Base-by-base conservation (phyloP, 208 protist genomes). In the Angomonas deanei region DNA sequence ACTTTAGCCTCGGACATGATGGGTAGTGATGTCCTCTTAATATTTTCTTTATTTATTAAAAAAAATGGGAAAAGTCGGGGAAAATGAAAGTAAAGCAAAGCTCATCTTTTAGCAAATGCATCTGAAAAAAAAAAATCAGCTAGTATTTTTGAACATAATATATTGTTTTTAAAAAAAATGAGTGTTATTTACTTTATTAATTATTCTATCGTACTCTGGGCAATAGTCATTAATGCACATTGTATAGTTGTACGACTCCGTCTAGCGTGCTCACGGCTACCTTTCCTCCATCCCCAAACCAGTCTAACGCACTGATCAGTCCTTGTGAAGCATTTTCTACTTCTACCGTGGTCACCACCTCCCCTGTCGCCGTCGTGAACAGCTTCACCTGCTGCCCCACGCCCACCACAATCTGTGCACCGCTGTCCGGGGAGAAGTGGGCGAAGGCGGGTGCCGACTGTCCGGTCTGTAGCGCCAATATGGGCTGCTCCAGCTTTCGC, bases 401-500 rank as follows among this genome's bases (percentile, higher is more conserved):
- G 0, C 76, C 66, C 0, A 72, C 65, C 42, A 77, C 34, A 39
- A 76, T 73, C 28, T 76, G 27, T 15, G 66, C 54, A 1, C 38
- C 47, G 23, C 68, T 61, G 27, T 64, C 53, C 52, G 66, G 64
- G 31, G 82, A 62, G 56, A 87, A 92, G 21, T 70, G 64, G 34
- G 82, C 80, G 24, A 62, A 64, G 23, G 68, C 62, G 1, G 70
- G 63, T 48, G 69, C n/a, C 50, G 38, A 47, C 8, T 36, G 61
- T 3, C 49, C 19, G 32, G 56, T 38, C 3, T 62, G 49, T 23
- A 91, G 36, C 46, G 67, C 53, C 28, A 72, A 64, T 11, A 92
- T 23, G 0, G 88, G 84, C 28, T 56, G 58, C 3, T 83, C 71
- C n/a, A 98, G 54, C 63, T 98, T 97, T 36, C 98, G 82, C 36